Evolutionary conservation across 257 asterid species (phyloP), one percentile per base, ranked within the genome.

Genomic region (Rhazya stricta): DNA sequence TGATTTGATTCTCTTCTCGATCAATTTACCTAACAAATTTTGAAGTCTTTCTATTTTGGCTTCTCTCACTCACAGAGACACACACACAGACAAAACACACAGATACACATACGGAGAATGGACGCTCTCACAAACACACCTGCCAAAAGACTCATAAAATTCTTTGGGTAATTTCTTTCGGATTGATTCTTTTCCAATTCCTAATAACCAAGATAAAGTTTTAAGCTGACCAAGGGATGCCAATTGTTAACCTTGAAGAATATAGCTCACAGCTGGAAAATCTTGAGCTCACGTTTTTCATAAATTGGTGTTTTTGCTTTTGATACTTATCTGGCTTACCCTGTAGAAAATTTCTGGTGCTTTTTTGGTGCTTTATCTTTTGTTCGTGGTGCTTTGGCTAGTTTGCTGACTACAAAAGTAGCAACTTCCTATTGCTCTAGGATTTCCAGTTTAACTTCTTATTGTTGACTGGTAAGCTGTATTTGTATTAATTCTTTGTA

Each of bases 1-100:
- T 21, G 42, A 41, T 67, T 67, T 68, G 75, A 48, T 23, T 67
- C 48, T 41, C 45, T 54, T 69, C 11, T 57, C 72, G 6, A 29
- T 27, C 27, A 23, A 60, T 60, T 13, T 61, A 15, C 39, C 42
- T 61, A 12, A 2, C n/a, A n/a, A 30, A 30, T 0, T 30, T 4
- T 34, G 41, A 43, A 21, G 29, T 45, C 4, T 62, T 8, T 16
- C 62, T 30, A 5, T 21, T 61, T 48, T 43, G 4, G 19, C 29
- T 37, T 30, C 62, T 46, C 48, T 30, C 71, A 16, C 36, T 11
- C 51, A 0, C 37, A 5, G n/a, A n/a, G n/a, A n/a, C n/a, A n/a
- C n/a, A n/a, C n/a, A n/a, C n/a, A n/a, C n/a, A n/a, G n/a, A n/a
- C n/a, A n/a, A n/a, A n/a, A n/a, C n/a, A n/a, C n/a, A n/a, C n/a